Evolutionary conservation across 1,284 basidiomycete species (phyloP), one percentile per base, ranked within the genome.

Genomic region (Pyrrhoderma lamaoense): DNA sequence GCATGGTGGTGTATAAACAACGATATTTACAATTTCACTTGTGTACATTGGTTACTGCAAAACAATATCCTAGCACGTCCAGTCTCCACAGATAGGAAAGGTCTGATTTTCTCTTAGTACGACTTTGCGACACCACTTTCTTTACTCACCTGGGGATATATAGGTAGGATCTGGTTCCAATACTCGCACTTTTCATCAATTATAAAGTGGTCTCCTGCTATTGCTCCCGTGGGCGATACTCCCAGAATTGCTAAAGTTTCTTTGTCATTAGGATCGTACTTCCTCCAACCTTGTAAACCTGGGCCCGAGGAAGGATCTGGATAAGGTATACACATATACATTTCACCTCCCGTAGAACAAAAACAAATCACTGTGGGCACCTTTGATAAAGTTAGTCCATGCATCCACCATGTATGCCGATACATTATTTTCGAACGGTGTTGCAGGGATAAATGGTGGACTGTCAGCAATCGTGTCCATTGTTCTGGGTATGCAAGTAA

Each of bases 351-450:
- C n/a, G n/a, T n/a, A n/a, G n/a, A n/a, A n/a, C n/a, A n/a, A n/a
- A n/a, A n/a, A n/a, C n/a, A n/a, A 37, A 37, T 37, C 11, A 37
- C 11, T 16, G 16, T 37, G 35, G 35, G 35, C 35, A 16, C 71
- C 65, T 62, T 72, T 72, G 56, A 73, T 64, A 55, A 73, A 73
- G 57, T 72, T 72, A 8, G 69, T 69, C 71, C 71, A 73, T 3
- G 70, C 71, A 16, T 65, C 66, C 11, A 72, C 69, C 69, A 72
- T 71, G 49, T 70, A 58, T 55, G 70, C 64, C 9, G 70, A 72
- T 8, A 72, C 62, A 7, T 55, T 58, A 22, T 68, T 64, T 54
- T 72, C 64, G 5, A 69, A 65, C 7, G 64, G 62, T 4, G 68
- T 70, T 1, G 69, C 71, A 39, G 65, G 60, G n/a, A 64, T 53